Base-by-base conservation (phyloP, 2,329 filamentous ascomycete genomes). In the Rasamsonia emersonii region DNA sequence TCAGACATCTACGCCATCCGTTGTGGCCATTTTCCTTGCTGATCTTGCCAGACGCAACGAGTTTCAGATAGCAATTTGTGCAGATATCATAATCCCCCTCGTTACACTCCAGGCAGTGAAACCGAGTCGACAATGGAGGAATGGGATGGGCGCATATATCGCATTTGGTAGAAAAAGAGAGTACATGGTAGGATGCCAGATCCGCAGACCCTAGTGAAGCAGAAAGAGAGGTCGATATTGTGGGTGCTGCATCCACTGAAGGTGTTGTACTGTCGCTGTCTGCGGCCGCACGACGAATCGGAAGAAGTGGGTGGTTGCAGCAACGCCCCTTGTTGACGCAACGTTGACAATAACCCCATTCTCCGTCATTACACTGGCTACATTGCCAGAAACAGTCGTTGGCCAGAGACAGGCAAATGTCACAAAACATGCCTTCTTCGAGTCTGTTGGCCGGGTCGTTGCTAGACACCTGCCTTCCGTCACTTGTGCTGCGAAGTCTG, bases 361-460 rank as follows among this genome's bases (percentile, higher is more conserved):
- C 88, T 4, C 86, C 89, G 40, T 91, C 78, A 47, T 94, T 94
- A 61, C 89, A 96, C 16, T 71, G 56, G 37, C 82, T 76, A 55
- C 89, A 96, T 40, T 83, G 79, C 89, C 88, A 96, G 58, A 84
- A 93, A 58, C 85, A 91, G 31, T 80, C 73, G 47, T 93, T 88
- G 0, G 85, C 73, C 65, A 77, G 82, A 1, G 72, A 66, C 11
- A 71, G 65, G 53, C 89, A 95, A 28, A 73, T 71, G 21, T 81
- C 76, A 53, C 89, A 96, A 56, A 95, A 95, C 4, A 84, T 78
- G 13, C 89, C 89, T 32, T 74, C 78, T 56, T 91, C 77, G 1
- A 91, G 61, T 15, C 84, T 68, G 23, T 70, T 68, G 4, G 66
- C 61, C 0, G 84, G 82, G 50, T 88, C 74, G 19, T 84, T 77